Evolutionary conservation across 306 rosid genomes (phyloP).

Genomic region (Styphnolobium japonicum): DNA sequence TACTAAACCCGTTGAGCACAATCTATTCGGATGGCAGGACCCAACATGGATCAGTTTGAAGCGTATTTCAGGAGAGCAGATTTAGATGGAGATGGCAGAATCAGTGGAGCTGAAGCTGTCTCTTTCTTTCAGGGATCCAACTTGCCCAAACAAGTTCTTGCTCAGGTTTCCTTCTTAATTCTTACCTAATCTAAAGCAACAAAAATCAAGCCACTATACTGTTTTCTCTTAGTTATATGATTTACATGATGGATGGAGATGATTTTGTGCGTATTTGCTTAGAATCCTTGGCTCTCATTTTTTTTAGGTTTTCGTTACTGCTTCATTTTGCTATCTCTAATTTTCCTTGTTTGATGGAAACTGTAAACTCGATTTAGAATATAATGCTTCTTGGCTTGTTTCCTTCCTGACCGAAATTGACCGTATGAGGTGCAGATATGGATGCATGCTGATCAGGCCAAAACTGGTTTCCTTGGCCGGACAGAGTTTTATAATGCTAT

Average conservation of each 20-base stretch:
- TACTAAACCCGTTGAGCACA: too few species aligned
- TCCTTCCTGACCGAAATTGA: not conserved
- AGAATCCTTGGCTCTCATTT: not conserved
- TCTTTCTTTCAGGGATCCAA: constrained; percentile 82
- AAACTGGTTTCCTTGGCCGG: constrained; percentile 88
- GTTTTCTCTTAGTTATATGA: not conserved
- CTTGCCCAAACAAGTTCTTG: constrained; percentile 80
- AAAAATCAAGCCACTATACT: not conserved
- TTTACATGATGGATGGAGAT: not conserved
- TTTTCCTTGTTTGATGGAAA: not conserved
- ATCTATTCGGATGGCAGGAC: constrained; percentile 34
- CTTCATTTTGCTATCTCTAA: not conserved
- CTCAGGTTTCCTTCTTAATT: constrained; percentile 56
- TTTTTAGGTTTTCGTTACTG: not conserved
- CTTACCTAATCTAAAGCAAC: not conserved
- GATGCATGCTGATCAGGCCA: constrained; percentile 88
- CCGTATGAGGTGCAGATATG: constrained; percentile 60
- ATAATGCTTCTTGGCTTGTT: constrained; percentile 9
- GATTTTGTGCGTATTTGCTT: constrained; percentile 5
- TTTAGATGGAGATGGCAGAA: constrained; percentile 96
- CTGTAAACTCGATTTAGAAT: constrained; percentile 9
- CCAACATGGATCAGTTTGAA: constrained; percentile 83
- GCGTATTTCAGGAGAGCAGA: constrained; percentile 76
- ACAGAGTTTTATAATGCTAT: constrained; percentile 87
- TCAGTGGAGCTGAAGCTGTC: constrained; percentile 92